Evolutionary conservation across 176 grass and related monocot genomes (phyloP).

Genomic region (Canna indica): DNA sequence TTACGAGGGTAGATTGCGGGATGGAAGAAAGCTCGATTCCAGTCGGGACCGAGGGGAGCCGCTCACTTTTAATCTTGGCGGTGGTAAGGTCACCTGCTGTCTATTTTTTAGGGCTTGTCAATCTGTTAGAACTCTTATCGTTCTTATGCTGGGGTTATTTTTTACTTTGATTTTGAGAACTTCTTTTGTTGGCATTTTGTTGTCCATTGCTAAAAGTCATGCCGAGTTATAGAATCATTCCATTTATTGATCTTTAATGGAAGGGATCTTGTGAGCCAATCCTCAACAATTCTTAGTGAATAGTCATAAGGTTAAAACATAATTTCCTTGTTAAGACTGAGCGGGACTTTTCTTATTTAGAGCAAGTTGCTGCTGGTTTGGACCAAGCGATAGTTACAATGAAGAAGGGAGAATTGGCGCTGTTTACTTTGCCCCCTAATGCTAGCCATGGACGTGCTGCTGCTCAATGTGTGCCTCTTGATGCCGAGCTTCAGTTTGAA

Average conservation of each 20-base stretch:
- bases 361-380: conserved; percentile 19
- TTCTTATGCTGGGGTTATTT: not conserved
- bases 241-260: no score
- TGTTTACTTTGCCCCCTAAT: conserved; percentile 23
- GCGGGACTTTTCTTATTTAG: conserved; percentile 18
- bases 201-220: no score
- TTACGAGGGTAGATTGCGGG: conserved; percentile 23
- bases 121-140: not conserved
- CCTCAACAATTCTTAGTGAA: no score
- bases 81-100: conserved; percentile 11
- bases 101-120: not conserved
- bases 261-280: no score
- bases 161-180: not conserved
- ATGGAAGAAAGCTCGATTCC: conserved; percentile 24
- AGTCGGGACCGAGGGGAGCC: conserved; percentile 31
- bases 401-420: conserved; percentile 29
- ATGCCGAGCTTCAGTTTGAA: conserved; percentile 34
- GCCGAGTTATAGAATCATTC: no score
- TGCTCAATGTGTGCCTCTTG: conserved; percentile 18
- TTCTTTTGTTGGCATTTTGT: not conserved
- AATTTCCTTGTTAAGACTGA: not conserved
- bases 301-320: no score
- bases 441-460: conserved; percentile 11
- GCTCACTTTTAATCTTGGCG: conserved; percentile 23
- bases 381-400: conserved; percentile 26